Conservation (phyloP, 139 green algal species). For the Chlamydomonas asymmetrica region DNA sequence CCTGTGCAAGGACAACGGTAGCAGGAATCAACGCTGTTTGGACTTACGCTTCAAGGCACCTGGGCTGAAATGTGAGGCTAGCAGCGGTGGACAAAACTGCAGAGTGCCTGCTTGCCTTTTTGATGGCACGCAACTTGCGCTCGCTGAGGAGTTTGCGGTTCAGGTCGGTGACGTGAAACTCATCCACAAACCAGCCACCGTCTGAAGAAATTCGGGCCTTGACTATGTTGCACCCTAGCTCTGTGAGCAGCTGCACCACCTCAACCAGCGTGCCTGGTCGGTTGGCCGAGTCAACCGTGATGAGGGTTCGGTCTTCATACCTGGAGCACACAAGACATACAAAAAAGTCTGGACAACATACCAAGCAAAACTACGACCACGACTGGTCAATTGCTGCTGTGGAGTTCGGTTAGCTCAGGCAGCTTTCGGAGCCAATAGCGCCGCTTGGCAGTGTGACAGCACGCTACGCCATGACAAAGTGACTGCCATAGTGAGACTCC, state of each 20-base stretch:
- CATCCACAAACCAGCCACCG: slow-evolving; percentile 96
- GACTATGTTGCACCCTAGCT: slow-evolving; percentile 86
- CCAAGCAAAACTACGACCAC: too few species aligned
- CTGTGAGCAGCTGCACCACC: slow-evolving; percentile 81
- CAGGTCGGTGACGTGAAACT: slow-evolving; percentile 83
- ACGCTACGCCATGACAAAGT: too few species aligned
- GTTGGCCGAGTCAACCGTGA: slow-evolving; percentile 93
- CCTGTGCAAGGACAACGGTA: slow-evolving; percentile 33
- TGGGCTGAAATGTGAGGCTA: too few species aligned
- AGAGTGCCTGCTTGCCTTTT: too few species aligned
- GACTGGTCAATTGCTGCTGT: not conserved
- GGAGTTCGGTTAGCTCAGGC: not conserved
- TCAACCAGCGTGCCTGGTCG: slow-evolving; percentile 92
- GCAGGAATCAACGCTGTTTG: too few species aligned
- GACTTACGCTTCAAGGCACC: too few species aligned
- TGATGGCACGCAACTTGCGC: slow-evolving; percentile 78
- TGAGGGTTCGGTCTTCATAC: slow-evolving; percentile 70
- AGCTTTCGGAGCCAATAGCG: too few species aligned
- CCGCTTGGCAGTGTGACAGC: too few species aligned
- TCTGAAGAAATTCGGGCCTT: slow-evolving; percentile 88
- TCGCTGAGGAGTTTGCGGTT: slow-evolving; percentile 74
- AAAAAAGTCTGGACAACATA: not conserved
- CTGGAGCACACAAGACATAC: slow-evolving; percentile 40
- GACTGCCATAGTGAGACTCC: too few species aligned
- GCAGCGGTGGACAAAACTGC: too few species aligned